Base-by-base conservation (phyloP, 202 grass and related monocot species). In the Panicum virgatum region DNA sequence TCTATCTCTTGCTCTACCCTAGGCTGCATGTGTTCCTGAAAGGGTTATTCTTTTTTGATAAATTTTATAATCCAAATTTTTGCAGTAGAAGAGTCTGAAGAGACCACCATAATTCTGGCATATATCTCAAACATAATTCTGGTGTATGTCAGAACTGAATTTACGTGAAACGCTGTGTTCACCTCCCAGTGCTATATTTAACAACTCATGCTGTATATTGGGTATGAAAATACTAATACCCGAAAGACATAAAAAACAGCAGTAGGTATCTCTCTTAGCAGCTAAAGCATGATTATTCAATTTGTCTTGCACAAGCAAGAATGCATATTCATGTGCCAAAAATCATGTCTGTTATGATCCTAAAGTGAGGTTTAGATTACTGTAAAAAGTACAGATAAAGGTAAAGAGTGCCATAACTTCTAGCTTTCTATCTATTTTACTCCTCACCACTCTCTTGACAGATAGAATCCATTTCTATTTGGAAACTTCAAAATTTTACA, bases 251-350 rank as follows among this genome's bases (percentile, higher is more conserved):
- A 68, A 69, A 20, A 45, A 72, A 85, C 48, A 73, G 7, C 78
- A 66, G 15, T 46, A 81, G 64, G 82, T 42, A 81, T 89, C 63
- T 89, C 27, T 81, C 63, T 80, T 77, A 30, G 43, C 40, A 85
- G 78, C 58, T 89, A 82, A 85, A 73, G 83, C 83, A 72, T 73
- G 58, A 40, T 78, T 78, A 86, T 89, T 86, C 87, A 86, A 82
- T 82, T 82, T 23, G 19, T 66, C 40, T 86, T 73, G 66, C 12
- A 66, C 59, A 86, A 85, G 83, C 66, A 89, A 82, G 76, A 89
- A 76, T 77, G 71, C 48, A 23, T 65, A 58, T 22, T 46, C 78
- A 77, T 77, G 73, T 81, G 78, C 69, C 38, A 39, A 80, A 82
- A 88, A 85, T 46, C 77, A 65, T 47, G 27, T 40, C 37, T 70